These are phyloP conservation scores for Colletotrichum sp. DNA, from an alignment of 2,329 filamentous ascomycete species.

Conservation along the genomic window DNA sequence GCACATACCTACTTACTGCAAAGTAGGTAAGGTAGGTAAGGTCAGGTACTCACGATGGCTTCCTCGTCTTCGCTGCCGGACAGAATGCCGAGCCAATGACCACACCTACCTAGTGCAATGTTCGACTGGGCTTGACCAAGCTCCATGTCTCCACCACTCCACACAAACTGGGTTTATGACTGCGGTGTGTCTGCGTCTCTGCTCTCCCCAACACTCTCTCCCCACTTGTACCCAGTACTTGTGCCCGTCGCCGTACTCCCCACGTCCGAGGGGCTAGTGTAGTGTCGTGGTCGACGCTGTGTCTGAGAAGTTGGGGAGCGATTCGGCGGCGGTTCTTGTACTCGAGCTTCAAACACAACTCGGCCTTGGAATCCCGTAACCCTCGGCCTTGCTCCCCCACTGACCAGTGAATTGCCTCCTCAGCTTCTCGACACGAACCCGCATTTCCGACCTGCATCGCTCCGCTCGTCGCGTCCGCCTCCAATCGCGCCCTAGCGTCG, in stretches of 20 bases:
- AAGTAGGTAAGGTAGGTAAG: neutral
- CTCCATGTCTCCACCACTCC: neutral
- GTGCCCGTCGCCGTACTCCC: neutral
- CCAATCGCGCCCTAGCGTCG: neutral
- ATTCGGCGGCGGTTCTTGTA: neutral
- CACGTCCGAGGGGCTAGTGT: neutral
- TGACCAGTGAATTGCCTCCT: neutral
- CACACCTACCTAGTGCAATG: neutral
- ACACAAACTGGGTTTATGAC: neutral
- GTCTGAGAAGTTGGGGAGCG: neutral
- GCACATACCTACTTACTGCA: neutral
- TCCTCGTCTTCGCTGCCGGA: constrained; percentile 1
- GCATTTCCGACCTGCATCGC: constrained; percentile 11
- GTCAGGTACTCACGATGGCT: neutral
- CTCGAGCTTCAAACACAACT: neutral
- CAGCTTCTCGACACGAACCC: neutral
- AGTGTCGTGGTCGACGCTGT: neutral
- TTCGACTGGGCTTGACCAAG: neutral
- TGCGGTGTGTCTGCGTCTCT: neutral
- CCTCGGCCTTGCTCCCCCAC: neutral
- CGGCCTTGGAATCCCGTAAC: neutral
- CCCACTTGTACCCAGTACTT: neutral
- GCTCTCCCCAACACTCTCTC: neutral
- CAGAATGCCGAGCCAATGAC: constrained; percentile 2
- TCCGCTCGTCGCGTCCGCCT: neutral